Base-by-base conservation (phyloP, 2,329 filamentous ascomycete genomes). In the Pseudogymnoascus sp. region DNA sequence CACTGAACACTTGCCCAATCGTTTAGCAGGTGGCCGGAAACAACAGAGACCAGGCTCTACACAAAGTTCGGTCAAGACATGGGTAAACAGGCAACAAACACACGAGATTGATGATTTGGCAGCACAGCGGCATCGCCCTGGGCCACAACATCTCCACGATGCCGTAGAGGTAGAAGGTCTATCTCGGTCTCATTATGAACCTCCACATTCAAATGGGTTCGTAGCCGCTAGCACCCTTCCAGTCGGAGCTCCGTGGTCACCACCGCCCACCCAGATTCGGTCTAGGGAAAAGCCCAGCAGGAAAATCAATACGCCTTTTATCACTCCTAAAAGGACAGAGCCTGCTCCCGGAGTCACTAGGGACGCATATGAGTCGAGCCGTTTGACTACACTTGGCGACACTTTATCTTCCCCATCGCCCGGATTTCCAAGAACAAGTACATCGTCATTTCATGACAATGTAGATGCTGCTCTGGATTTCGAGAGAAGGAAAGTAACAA, bases 391-490 rank as follows among this genome's bases (percentile, higher is more conserved):
- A 53, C 15, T 17, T 28, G n/a, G 47, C 9, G 15, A 15, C 28
- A 21, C 50, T 57, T 21, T 19, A 33, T 26, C 13, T n/a, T 26
- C 42, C 17, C 28, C 28, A 57, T 33, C 28, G 50, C 28, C 33
- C 33, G 28, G 17, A 35, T 19, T 35, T 6, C 28, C 28, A 13
- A 35, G 23, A 53, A 11, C 50, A 57, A 33, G n/a, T 7, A 15
- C 19, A 33, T 35, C 28, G 10, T 11, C 10, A 57, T 13, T 33
- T 15, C 28, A 68, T 35, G 17, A 62, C 9, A 69, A 73, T 42
- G 65, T 74, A 47, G 65, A 66, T n/a, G 72, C 69, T 69, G 67
- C 71, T 53, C 71, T 74, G 68, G 70, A 73, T 19, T 74, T 69
- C 53, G 73, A 74, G 47, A 63, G 68, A 19, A 68, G 72, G 19